phyloP scores from a whole-genome alignment of 2,329 filamentous ascomycete species.

The Colletotrichum aenigma region DNA sequence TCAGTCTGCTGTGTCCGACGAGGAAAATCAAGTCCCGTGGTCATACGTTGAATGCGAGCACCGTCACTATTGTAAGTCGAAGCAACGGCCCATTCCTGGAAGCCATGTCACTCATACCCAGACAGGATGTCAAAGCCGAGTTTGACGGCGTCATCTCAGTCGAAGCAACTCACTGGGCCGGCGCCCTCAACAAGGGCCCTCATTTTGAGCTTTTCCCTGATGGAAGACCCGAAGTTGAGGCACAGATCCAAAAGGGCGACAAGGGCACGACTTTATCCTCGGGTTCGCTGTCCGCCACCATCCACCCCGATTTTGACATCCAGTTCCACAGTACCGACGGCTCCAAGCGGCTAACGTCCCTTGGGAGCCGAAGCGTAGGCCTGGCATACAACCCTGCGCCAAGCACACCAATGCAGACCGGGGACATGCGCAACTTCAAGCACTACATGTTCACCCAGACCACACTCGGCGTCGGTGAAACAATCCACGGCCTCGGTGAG shows the following conservation, averaged over 20 bases:
- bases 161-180: slow-evolving; percentile 43
- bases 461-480: slow-evolving; percentile 62
- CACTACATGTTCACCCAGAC: slow-evolving; percentile 65
- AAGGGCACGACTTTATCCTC: slow-evolving; percentile 39
- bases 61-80: slow-evolving; percentile 42
- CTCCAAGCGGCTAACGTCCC: slow-evolving; percentile 38
- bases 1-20: slow-evolving; percentile 61
- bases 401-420: slow-evolving; percentile 37
- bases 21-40: slow-evolving; percentile 56
- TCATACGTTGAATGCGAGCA: slow-evolving; percentile 60
- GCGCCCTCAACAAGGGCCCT: slow-evolving; percentile 39
- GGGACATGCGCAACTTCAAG: slow-evolving; percentile 45
- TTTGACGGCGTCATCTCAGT: slow-evolving; percentile 44
- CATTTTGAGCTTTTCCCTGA: slow-evolving; percentile 43
- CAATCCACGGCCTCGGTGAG: slow-evolving; percentile 76
- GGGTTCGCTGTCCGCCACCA: slow-evolving; percentile 38
- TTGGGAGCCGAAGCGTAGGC: slow-evolving; percentile 43
- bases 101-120: not conserved
- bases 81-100: not conserved
- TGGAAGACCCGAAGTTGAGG: slow-evolving; percentile 33
- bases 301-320: slow-evolving; percentile 41
- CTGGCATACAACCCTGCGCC: slow-evolving; percentile 39
- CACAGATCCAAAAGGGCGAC: slow-evolving; percentile 31
- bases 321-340: slow-evolving; percentile 41
- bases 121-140: slow-evolving; percentile 37